Base-by-base conservation (phyloP, 2,329 filamentous ascomycete genomes). In the Claviceps capensis region DNA sequence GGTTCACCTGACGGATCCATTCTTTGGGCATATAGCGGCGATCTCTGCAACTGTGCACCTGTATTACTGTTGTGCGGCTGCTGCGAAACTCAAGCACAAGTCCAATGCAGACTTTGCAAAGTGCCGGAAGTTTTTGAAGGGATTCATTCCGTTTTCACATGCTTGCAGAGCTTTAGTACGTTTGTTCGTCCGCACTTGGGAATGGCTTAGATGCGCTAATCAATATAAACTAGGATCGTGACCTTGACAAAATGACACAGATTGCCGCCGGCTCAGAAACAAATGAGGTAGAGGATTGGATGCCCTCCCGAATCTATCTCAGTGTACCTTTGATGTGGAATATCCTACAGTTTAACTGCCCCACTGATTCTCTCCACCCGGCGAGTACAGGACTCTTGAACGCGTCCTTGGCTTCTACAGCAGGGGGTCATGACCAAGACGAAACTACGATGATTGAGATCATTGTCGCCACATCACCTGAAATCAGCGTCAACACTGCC, bases 271-370 rank as follows among this genome's bases (percentile, higher is more conserved):
- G 73, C 2, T 69, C 72, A 0, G 72, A 75, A 7, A 70, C 61
- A 7, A 67, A 73, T 53, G 72, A 75, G 37, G 67, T 69, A 14
- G 71, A 75, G 52, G 72, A 75, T 56, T 76, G 74, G 74, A 71
- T 74, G 62, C 74, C 74, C 0, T 74, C 72, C 22, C 72, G 72
- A 47, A 76, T 76, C 47, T 71, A 75, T 55, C 72, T 77, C 38
- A 76, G 72, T 53, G 71, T 76, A 1, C 71, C 72, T 1, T 57
- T 77, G 4, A 76, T 76, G 74, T 76, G 74, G 74, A 71, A 74
- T 40, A 70, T 76, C 9, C 59, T 77, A 4, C 72, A 75, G 51
- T 70, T 75, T 58, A 73, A 71, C 57, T 74, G 65, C 34, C 64
- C 63, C 7, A 61, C 67, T 0, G 65, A 69, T 17, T 60, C 65